These are phyloP conservation scores for Ustilago curta DNA, from an alignment of 1,284 basidiomycete species.

Conservation along the genomic window DNA sequence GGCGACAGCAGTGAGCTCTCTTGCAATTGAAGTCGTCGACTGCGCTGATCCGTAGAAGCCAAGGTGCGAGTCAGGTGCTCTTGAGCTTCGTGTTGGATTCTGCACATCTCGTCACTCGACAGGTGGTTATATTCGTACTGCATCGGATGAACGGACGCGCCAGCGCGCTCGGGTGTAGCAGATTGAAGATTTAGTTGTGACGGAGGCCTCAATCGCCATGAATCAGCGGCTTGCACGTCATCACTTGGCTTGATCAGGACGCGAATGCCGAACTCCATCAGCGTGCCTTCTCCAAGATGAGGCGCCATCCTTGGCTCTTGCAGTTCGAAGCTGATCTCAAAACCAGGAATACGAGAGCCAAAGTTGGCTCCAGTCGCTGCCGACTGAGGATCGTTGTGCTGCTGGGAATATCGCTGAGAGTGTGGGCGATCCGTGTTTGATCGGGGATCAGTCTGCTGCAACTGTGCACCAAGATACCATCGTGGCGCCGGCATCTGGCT, in stretches of 20 bases:
- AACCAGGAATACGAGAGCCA: constrained; percentile 2
- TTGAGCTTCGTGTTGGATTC: constrained; percentile 35
- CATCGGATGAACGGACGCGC: background rate
- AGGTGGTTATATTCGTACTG: constrained; percentile 38
- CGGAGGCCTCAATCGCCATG: constrained; percentile 2
- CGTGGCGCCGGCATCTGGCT: background rate
- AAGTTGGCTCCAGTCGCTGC: no score
- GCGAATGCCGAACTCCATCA: constrained; percentile 35
- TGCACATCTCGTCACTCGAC: constrained; percentile 16
- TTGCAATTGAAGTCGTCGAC: background rate
- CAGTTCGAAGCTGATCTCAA: constrained; percentile 44
- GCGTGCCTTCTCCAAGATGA: constrained; percentile 4
- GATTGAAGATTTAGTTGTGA: background rate
- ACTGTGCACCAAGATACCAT: background rate
- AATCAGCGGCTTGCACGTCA: background rate
- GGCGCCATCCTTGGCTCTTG: constrained; percentile 19
- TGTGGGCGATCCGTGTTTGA: background rate
- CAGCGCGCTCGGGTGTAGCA: background rate
- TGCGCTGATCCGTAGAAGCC: constrained; percentile 5
- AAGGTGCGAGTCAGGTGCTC: constrained; percentile 14
- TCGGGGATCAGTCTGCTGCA: background rate
- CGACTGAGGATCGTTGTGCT: background rate
- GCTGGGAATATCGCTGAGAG: background rate
- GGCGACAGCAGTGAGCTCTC: background rate
- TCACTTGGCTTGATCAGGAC: constrained; percentile 21